Conservation (phyloP, 305 asterid genomes). For the Withania somnifera region DNA sequence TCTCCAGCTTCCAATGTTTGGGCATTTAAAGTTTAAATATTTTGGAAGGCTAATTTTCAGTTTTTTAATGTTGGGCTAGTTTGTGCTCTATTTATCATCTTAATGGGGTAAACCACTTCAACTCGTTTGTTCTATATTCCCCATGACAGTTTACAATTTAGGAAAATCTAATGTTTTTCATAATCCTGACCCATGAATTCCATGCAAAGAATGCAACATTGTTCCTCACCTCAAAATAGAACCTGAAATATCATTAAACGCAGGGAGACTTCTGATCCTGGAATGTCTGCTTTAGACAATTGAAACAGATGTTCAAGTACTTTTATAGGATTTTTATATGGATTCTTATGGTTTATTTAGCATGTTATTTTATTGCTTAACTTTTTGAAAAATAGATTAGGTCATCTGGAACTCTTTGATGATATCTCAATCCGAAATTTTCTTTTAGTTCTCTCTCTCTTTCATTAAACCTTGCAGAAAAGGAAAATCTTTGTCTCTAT, state of each 20-base stretch:
- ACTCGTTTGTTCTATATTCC: not conserved
- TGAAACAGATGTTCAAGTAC: not conserved
- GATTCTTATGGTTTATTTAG: not conserved
- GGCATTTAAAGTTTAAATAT: not conserved
- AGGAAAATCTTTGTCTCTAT: conserved; percentile 43
- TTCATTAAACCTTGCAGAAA: conserved; percentile 20
- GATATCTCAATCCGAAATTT: not conserved
- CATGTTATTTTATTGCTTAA: not conserved
- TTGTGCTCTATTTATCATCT: not conserved
- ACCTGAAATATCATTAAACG: not conserved
- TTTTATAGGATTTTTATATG: too few species aligned
- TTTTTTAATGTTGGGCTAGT: not conserved
- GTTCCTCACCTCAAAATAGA: not conserved
- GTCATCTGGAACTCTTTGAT: not conserved
- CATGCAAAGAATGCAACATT: not conserved
- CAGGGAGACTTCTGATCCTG: not conserved
- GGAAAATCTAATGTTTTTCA: not conserved
- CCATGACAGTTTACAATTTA: not conserved
- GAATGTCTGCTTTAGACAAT: not conserved
- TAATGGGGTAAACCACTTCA: not conserved
- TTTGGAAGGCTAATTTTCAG: not conserved
- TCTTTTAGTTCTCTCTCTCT: not conserved
- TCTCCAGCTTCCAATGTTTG: not conserved
- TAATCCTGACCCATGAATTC: not conserved
- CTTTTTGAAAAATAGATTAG: not conserved